A percentile compares a stretch with the other conserved stretches of the same genome.
phyloP scores from a whole-genome alignment of 441 rosid species.

The Rhodomyrtus psidioides region DNA sequence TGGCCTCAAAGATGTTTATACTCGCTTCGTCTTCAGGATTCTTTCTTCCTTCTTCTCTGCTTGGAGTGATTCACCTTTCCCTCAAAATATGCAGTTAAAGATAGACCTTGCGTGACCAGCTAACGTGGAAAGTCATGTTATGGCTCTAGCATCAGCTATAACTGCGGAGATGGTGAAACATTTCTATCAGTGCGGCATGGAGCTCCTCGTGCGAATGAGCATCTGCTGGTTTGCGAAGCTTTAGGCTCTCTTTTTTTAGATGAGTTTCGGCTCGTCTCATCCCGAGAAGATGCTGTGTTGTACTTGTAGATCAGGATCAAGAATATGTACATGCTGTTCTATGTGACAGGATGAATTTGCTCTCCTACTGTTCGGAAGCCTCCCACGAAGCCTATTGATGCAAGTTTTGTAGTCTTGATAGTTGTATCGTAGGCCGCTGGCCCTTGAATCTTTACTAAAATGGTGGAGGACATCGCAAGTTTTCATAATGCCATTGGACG shows the following conservation, averaged over 20 bases:
- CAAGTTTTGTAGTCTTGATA: neutral
- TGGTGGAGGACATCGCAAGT: neutral
- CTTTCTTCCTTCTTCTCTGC: neutral
- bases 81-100: neutral
- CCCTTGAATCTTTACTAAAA: neutral
- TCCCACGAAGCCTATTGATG: neutral
- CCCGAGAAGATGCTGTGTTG: neutral
- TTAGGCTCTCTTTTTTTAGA: neutral
- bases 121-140: neutral
- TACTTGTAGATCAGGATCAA: neutral
- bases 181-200: neutral
- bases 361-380: neutral
- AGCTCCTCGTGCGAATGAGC: neutral
- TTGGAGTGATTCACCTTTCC: neutral
- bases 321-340: neutral
- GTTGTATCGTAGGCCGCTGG: neutral
- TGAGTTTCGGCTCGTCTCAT: neutral
- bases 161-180: neutral
- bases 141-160: neutral
- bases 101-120: neutral
- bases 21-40: neutral
- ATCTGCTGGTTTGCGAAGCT: neutral
- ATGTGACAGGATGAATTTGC: neutral
- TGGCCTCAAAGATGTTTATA: neutral
- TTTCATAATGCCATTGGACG: neutral